Base-by-base conservation (phyloP, 345 rosid species). In the Salix udensis region DNA sequence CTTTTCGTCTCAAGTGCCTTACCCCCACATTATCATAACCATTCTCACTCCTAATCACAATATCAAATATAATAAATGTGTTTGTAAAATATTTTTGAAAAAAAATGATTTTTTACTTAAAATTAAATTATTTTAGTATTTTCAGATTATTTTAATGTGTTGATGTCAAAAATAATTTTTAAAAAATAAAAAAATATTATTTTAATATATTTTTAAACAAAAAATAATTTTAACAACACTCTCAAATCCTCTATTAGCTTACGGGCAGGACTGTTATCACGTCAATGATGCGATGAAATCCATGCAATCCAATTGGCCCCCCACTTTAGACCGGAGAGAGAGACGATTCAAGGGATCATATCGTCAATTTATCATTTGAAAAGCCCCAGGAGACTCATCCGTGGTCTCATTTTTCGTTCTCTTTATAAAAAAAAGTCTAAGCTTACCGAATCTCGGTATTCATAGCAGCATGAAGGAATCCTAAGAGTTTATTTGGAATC, bases 221-320 rank as follows among this genome's bases (percentile, higher is more conserved):
- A 30, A 30, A 30, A 30, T 2, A 2, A 2, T 30, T 30, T 2
- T 0, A 30, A 26, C 28, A 1, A 26, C 28, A 1, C 1, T 30
- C 31, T 2, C 31, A 30, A 30, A 30, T 0, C 2, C 2, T 31
- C 0, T 23, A 18, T n/a, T 34, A 36, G 36, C 55, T 4, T 11
- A 44, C 46, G 13, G 64, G 65, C 50, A 61, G 28, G 9, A 34
- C 28, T 39, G 4, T 65, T 74, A 30, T 76, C 75, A 76, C 55
- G 75, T 72, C 73, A 60, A 84, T 77, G 83, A 80, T 86, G 89
- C 79, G 90, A 85, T 89, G 93, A 92, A 90, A 88, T 77, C 92
- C 95, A 87, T 88, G 97, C 90, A 87, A 86, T 89, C 89, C 83
- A 39, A 36, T 5, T 67, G 84, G 77, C 46, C 85, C 87, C 79